These are phyloP conservation scores for Phytophthora idaei DNA, from an alignment of 352 stramenopile genomes.

Conservation along the genomic window DNA sequence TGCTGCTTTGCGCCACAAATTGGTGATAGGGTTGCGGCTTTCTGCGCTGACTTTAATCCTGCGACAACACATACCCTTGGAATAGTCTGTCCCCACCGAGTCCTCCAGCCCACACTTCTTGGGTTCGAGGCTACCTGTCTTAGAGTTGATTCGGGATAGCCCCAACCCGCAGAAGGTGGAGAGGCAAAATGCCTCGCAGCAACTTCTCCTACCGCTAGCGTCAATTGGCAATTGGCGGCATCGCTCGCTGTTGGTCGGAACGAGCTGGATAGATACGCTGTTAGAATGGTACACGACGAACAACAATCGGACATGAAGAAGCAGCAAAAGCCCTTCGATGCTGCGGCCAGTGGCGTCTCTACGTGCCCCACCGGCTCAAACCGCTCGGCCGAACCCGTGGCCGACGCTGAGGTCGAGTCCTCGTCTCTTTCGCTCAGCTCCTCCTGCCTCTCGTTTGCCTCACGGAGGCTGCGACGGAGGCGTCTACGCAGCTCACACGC, in stretches of 20 bases:
- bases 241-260: not conserved
- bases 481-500: constrained; percentile 29
- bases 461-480: constrained; percentile 31
- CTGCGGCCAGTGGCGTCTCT: constrained; percentile 27
- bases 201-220: constrained; percentile 15
- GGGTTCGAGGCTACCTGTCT: too few relatives aligned
- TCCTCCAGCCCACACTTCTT: too few relatives aligned
- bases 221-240: constrained; percentile 41
- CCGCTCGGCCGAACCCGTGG: constrained; percentile 24
- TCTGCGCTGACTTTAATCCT: constrained; percentile 35
- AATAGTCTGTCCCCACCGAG: not conserved
- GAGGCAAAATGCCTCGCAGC: constrained; percentile 1
- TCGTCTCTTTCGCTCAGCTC: constrained; percentile 27
- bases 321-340: constrained; percentile 35
- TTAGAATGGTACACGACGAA: constrained; percentile 25
- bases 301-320: constrained; percentile 18
- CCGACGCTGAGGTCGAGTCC: constrained; percentile 11
- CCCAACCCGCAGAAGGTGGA: constrained; percentile 10
- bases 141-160: constrained; percentile 1
- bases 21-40: constrained; percentile 7
- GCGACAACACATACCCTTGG: constrained; percentile 25
- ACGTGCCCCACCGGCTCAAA: constrained; percentile 36
- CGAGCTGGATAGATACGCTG: constrained; percentile 3
- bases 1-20: constrained; percentile 27
- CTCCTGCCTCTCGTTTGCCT: constrained; percentile 31